Percentiles rank a stretch among this genome's conserved stretches.
Evolutionary conservation across 345 rosid genomes (phyloP).

Genomic region (Nephelium lappaceum): DNA sequence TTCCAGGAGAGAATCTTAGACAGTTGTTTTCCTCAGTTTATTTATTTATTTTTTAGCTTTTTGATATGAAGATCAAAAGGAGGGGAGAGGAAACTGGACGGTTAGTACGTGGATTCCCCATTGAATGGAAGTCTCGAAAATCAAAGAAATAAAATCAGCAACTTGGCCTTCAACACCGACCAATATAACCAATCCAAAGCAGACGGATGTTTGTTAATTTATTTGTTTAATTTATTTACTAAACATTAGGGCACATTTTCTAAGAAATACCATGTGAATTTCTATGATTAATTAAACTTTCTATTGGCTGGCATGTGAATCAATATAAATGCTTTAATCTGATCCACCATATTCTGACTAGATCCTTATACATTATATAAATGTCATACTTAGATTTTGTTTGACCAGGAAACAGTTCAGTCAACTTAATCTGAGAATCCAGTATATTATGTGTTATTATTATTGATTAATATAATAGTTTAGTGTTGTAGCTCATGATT

Average conservation of each 20-base stretch:
- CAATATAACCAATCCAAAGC: constrained; percentile 51
- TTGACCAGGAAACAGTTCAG: constrained; percentile 39
- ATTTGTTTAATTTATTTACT: constrained; percentile 23
- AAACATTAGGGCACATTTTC: constrained; percentile 41
- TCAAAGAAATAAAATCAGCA: constrained; percentile 7
- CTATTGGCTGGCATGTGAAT: constrained; percentile 30
- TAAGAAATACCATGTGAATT: constrained; percentile 50
- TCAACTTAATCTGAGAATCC: constrained; percentile 38
- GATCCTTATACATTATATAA: neutral
- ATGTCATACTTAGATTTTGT: neutral
- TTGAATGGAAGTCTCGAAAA: constrained; percentile 20
- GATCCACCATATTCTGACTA: neutral
- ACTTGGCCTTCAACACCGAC: constrained; percentile 54
- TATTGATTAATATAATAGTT: neutral
- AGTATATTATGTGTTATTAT: neutral
- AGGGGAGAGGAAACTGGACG: constrained; percentile 14
- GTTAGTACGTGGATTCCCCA: constrained; percentile 33
- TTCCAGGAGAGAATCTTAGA: constrained; percentile 20
- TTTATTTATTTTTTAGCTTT: neutral
- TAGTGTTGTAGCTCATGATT: constrained; percentile 26
- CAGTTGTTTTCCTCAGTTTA: constrained; percentile 12
- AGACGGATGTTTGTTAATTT: constrained; percentile 57
- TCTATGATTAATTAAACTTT: constrained; percentile 3
- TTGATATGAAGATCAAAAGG: neutral
- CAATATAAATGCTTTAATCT: neutral